phyloP scores from a whole-genome alignment of 768 basidiomycete genomes.

The Lentinula sp. region DNA sequence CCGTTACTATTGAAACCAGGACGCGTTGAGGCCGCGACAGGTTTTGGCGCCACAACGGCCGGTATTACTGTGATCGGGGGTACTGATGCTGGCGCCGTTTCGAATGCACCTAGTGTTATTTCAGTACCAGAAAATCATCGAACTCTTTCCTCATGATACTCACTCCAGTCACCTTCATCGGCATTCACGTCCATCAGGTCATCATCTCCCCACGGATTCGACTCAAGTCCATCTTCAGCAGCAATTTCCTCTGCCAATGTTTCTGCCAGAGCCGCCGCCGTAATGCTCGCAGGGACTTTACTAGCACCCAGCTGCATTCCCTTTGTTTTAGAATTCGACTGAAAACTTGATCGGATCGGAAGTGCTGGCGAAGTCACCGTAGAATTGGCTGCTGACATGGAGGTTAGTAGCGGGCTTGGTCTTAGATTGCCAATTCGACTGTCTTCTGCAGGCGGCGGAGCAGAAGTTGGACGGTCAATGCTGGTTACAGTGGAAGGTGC shows the following conservation, averaged over 20 bases:
- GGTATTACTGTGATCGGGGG: conserved; percentile 22
- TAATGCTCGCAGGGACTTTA: conserved; percentile 32
- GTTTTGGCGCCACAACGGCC: conserved; percentile 19
- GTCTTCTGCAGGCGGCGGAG: conserved; percentile 25
- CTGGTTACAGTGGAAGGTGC: conserved; percentile 22
- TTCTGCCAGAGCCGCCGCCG: conserved; percentile 35
- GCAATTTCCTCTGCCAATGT: conserved; percentile 55
- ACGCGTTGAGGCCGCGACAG: conserved; percentile 15
- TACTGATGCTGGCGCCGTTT: conserved; percentile 39
- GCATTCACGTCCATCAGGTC: conserved; percentile 93
- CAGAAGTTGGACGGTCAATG: conserved; percentile 36
- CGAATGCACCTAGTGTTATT: conserved; percentile 58
- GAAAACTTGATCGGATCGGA: conserved; percentile 7
- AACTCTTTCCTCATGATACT: conserved; percentile 19
- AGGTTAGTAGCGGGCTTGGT: conserved; percentile 9
- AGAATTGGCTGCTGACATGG: conserved; percentile 12
- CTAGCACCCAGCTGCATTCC: conserved; percentile 66
- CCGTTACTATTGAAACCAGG: background rate
- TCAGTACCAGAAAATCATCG: conserved; percentile 1
- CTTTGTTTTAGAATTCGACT: conserved; percentile 35
- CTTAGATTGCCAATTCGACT: conserved; percentile 3
- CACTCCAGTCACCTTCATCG: conserved; percentile 94
- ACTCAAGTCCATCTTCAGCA: conserved; percentile 31
- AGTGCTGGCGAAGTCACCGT: conserved; percentile 17
- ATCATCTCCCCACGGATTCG: conserved; percentile 62